Conservation (phyloP, 306 rosid species). For the Echinosophora koreensis region DNA sequence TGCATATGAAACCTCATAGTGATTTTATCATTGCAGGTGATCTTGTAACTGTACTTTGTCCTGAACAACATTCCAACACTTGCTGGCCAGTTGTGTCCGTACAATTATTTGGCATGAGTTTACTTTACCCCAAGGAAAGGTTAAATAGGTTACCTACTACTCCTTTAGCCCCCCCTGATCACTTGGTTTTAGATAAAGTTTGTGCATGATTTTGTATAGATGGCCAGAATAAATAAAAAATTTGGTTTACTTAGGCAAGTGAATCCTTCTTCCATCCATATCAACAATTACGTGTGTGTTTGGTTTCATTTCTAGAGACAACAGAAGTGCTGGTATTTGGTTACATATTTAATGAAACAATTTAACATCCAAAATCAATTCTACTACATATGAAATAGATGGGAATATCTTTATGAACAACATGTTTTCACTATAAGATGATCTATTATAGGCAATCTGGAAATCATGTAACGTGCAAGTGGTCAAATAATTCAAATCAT, state of each 20-base stretch:
- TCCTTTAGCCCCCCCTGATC: slow-evolving; percentile 18
- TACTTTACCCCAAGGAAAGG: slow-evolving; percentile 45
- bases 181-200: slow-evolving; percentile 6
- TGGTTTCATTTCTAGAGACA: too few relatives aligned
- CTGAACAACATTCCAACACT: slow-evolving; percentile 70
- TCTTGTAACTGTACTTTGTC: slow-evolving; percentile 61
- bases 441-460: slow-evolving; percentile 27
- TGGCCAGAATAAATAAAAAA: slow-evolving; percentile 12
- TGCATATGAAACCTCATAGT: slow-evolving; percentile 43
- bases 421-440: background rate
- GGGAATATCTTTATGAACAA: background rate
- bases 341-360: too few relatives aligned
- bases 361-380: too few relatives aligned
- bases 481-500: slow-evolving; percentile 39
- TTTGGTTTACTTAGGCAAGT: background rate
- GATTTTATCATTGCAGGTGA: slow-evolving; percentile 49
- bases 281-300: background rate
- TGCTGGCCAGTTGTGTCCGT: slow-evolving; percentile 58
- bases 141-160: slow-evolving; percentile 42
- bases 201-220: slow-evolving; percentile 6
- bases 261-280: background rate
- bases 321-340: too few relatives aligned
- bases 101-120: slow-evolving; percentile 55
- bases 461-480: slow-evolving; percentile 35
- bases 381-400: background rate